Conservation (phyloP, 2,329 filamentous ascomycete species). For the Cordyceps cateniannulata region DNA sequence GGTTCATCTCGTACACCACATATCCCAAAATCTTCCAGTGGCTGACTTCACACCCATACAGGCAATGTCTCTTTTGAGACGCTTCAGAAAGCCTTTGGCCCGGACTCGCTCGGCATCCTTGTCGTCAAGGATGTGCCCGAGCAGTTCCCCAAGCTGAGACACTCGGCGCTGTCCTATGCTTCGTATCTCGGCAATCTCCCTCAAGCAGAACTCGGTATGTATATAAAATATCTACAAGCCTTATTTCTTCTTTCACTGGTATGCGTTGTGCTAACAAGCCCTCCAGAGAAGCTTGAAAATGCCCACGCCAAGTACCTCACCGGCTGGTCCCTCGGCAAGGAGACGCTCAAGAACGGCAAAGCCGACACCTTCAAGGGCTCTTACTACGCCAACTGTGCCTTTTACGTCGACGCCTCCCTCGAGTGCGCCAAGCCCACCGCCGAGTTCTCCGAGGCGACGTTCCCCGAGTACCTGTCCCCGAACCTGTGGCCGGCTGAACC, state of each 20-base stretch:
- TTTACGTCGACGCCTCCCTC: conserved; percentile 60
- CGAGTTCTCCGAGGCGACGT: conserved; percentile 53
- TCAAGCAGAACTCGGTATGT: conserved; percentile 58
- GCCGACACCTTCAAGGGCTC: conserved; percentile 77
- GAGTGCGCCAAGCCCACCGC: conserved; percentile 55
- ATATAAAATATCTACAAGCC: too few species aligned
- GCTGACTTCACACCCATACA: not conserved
- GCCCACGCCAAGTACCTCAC: conserved; percentile 57
- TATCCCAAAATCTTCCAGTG: not conserved
- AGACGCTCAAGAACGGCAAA: conserved; percentile 70
- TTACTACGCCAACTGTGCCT: conserved; percentile 78
- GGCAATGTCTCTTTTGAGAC: conserved; percentile 61
- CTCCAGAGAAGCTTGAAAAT: conserved; percentile 50
- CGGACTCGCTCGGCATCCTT: conserved; percentile 84
- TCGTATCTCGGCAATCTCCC: conserved; percentile 84
- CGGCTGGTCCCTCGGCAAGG: conserved; percentile 77
- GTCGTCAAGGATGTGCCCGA: conserved; percentile 80
- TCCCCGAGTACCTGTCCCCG: conserved; percentile 82
- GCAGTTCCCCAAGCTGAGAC: conserved; percentile 65
- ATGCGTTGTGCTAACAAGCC: not conserved
- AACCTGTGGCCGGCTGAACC: conserved; percentile 78
- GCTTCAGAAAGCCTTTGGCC: conserved; percentile 78
- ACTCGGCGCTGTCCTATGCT: conserved; percentile 72
- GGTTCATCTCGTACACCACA: conserved; percentile 16
- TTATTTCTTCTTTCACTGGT: too few species aligned